Percentiles rank a stretch among this genome's conserved stretches.
These are phyloP conservation scores for Solanum arcanum DNA, from an alignment of 257 asterid genomes.

Conservation along the genomic window DNA sequence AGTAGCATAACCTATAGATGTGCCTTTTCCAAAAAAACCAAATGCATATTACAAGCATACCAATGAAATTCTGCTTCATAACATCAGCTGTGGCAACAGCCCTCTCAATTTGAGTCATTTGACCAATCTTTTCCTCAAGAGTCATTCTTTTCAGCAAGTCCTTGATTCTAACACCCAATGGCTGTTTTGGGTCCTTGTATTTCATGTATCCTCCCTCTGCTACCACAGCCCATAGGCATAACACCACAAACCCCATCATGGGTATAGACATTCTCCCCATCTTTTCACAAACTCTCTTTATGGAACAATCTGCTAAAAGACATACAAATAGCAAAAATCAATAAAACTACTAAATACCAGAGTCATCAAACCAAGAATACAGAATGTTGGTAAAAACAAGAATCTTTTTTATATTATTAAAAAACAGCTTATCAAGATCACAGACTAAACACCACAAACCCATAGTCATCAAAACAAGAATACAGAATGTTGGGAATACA, in stretches of 20 bases:
- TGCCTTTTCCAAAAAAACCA: not conserved
- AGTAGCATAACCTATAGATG: not conserved
- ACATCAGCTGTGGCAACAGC: conserved; percentile 45
- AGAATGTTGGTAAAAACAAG: too few species aligned
- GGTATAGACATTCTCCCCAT: conserved; percentile 7
- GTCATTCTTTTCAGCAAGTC: conserved; percentile 69
- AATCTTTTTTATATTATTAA: too few species aligned
- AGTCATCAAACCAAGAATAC: too few species aligned
- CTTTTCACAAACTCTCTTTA: not conserved
- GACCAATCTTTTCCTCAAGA: conserved; percentile 80
- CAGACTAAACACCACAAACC: too few species aligned
- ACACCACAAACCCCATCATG: conserved; percentile 13
- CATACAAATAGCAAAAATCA: not conserved
- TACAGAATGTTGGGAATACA: not conserved
- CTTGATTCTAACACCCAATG: conserved; percentile 38
- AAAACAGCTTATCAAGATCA: too few species aligned
- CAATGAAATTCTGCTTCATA: conserved; percentile 50
- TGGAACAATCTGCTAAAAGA: not conserved
- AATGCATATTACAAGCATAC: conserved; percentile 14
- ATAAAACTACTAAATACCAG: not conserved
- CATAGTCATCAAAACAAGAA: not conserved
- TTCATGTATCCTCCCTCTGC: conserved; percentile 41
- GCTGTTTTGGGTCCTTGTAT: conserved; percentile 66
- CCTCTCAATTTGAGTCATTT: conserved; percentile 83
- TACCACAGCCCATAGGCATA: conserved; percentile 23